These are phyloP conservation scores for Schwanniomyces pseudopolymorphus DNA, from an alignment of 805 yeast genomes.

Conservation along the genomic window DNA sequence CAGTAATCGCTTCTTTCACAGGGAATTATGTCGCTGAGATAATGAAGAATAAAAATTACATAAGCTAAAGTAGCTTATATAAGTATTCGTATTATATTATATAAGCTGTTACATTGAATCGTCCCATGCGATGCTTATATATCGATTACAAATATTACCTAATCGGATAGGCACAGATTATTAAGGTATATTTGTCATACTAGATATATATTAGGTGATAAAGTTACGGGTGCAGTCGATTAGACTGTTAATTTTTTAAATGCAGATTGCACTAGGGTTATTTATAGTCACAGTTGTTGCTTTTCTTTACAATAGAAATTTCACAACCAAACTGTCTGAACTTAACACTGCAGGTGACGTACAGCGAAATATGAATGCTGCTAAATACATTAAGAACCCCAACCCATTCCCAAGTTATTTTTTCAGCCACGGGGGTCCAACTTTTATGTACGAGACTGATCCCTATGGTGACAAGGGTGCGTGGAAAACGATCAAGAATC, in stretches of 20 bases:
- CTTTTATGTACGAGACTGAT: conserved; percentile 59
- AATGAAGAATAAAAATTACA: neutral
- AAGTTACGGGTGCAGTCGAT: neutral
- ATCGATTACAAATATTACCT: neutral
- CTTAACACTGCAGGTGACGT: neutral
- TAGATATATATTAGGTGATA: neutral
- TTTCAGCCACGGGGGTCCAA: conserved; percentile 84
- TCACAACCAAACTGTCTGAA: neutral
- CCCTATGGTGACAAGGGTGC: conserved; percentile 62
- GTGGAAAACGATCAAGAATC: conserved; percentile 44
- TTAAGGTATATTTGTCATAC: neutral
- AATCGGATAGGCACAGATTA: neutral
- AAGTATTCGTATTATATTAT: neutral
- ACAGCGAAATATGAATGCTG: neutral
- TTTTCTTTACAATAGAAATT: neutral
- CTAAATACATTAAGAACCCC: conserved; percentile 11
- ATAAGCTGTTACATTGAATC: neutral
- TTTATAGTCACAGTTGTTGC: neutral
- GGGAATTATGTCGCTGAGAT: neutral
- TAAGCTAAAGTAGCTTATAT: neutral
- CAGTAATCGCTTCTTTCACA: neutral
- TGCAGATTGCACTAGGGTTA: neutral
- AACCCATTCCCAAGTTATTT: conserved; percentile 58
- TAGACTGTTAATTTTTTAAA: neutral
- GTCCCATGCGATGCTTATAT: neutral